Evolutionary conservation across 78 protist species (phyloP), one percentile per base, ranked within the genome.

Genomic region (Guillardia theta): DNA sequence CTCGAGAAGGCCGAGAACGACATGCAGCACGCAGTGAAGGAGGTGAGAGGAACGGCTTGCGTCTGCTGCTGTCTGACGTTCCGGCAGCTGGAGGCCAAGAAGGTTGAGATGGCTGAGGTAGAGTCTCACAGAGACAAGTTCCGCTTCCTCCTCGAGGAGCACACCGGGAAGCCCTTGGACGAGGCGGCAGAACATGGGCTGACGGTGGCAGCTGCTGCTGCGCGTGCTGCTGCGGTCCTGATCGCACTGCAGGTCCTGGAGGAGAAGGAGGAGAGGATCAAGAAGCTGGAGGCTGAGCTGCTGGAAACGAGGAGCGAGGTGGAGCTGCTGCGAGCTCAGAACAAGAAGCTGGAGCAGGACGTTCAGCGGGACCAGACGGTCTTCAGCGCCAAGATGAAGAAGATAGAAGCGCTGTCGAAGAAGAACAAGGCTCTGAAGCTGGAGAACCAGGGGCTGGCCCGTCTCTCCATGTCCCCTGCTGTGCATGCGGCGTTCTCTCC

Each of bases 371-470:
- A 78, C 90, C 90, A 78, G 44, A 18, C 22, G 53, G 24, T 78
- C 48, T 78, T 78, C 90, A 78, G 90, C 48, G 90, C 48, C 33
- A 37, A 78, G 90, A 78, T 44, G 53, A 78, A 78, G 90, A 78
- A 78, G 90, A 37, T 78, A 10, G n/a, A 37, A 15, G 45, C 22
- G 50, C 48, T 78, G 6, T 18, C 90, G n/a, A 78, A 78, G 90
- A 18, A 78, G 48, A 78, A 78, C 90, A 12, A 78, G 24, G 90
- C 90, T 18, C 90, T 78, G 53, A 78, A 78, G 90, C 37, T 30
- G 24, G 90, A 78, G 90, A 78, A 78, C 44, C 50, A 78, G 24
- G 5, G 24, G 53, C 10, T 78, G 43, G 44, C 24, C n/a, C 90
- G 90, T 48, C 10, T 78, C 43, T 78, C 90, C 90, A 33, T 33